phyloP scores from a whole-genome alignment of 2,329 filamentous ascomycete genomes.

The Rutstroemia sydowiana region DNA sequence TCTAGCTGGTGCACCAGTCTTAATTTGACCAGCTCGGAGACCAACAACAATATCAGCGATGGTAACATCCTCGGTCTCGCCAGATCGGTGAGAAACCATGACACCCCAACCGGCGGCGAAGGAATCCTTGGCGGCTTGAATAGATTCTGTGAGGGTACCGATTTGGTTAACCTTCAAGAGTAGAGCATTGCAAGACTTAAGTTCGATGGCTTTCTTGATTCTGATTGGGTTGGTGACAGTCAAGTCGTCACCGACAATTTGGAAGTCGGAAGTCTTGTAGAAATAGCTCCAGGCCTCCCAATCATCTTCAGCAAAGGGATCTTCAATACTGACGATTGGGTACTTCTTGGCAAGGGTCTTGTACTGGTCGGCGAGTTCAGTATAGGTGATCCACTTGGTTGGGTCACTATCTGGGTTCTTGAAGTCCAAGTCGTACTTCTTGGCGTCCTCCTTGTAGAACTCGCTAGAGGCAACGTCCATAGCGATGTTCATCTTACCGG shows the following conservation, averaged over 20 bases:
- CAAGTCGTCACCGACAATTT: conserved; percentile 97
- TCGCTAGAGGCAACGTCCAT: conserved; percentile 99
- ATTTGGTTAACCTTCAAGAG: conserved; percentile 99
- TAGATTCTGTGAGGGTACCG: conserved; percentile 95
- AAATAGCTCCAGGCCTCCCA: conserved; percentile 99
- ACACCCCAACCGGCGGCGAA: conserved; percentile 95
- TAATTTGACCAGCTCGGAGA: conserved; percentile 95
- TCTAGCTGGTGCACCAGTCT: conserved; percentile 92
- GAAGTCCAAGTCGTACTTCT: conserved; percentile 99
- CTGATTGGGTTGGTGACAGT: conserved; percentile 98
- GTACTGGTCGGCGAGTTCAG: conserved; percentile 92
- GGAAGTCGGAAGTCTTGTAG: conserved; percentile 97
- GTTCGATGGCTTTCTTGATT: conserved; percentile 99
- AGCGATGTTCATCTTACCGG: conserved; percentile 92
- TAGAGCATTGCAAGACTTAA: conserved; percentile 97
- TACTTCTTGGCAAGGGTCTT: conserved; percentile 84
- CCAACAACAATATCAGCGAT: conserved; percentile 97
- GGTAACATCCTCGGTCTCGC: conserved; percentile 99
- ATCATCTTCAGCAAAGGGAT: conserved; percentile 98
- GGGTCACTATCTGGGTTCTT: conserved; percentile 98
- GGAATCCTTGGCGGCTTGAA: conserved; percentile 98
- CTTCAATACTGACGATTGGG: conserved; percentile 97
- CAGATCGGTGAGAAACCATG: conserved; percentile 99
- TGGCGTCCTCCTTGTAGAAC: conserved; percentile 95
- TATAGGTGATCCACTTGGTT: conserved; percentile 97